Base-by-base conservation (phyloP, 129 eudicot species). In the Mikania micrantha region DNA sequence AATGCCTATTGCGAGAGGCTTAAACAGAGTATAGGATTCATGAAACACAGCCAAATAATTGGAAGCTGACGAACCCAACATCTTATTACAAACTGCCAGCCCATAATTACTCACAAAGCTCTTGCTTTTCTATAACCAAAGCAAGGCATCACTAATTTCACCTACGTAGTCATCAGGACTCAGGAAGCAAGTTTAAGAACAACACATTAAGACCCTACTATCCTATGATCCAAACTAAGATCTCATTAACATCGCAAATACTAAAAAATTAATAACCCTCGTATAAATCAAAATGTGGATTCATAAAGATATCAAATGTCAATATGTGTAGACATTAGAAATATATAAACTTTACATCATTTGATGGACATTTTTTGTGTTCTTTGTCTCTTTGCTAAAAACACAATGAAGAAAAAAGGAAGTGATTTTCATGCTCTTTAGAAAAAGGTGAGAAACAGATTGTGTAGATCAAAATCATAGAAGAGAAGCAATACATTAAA, bases 391-490 rank as follows among this genome's bases (percentile, higher is more conserved):
- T 47, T 66, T 16, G 3, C 3, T 47, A 16, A 29, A 42, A 34
- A 71, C 36, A 71, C 42, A 70, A 57, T 40, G 12, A 58, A 58
- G 12, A 57, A 27, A 36, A 44, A 21, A 42, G 34, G 13, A 29
- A 59, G n/a, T 31, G 36, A 11, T 29, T 44, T 58, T 4, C 67
- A 59, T 71, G 59, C 60, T 50, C 57, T 59, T 71, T 9, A 57
- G 27, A 5, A 9, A 54, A 54, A 4, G 4, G 4, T 15, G 22
- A 39, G 20, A 54, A 28, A 40, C 4, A 56, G 57, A 41, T 40
- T 27, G 27, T 19, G 45, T 54, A 28, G 61, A 25, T 25, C 35
- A 24, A 54, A 52, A 50, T 38, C 31, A 70, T 40, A 9, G 1
- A 70, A 70, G 38, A 57, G 7, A 57, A 39, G 21, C 31, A 9